Evolutionary conservation across 192 early-diverging fungal species (phyloP).

Genomic region (Dissophora ornata): DNA sequence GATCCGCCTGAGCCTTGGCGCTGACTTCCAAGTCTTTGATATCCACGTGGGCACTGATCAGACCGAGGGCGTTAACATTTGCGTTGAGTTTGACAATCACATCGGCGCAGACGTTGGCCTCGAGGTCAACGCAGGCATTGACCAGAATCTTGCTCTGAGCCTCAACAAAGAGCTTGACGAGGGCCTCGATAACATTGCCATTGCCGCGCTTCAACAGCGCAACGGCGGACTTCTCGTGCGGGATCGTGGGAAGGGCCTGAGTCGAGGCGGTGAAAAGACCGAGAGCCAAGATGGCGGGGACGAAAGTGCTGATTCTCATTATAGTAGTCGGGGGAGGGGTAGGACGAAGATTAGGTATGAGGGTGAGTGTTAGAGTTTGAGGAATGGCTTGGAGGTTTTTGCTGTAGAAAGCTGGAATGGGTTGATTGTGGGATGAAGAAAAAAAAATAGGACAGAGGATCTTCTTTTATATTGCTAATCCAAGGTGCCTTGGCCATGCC

Average conservation of each 20-base stretch:
- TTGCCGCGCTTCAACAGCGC: slow-evolving; percentile 29
- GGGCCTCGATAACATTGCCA: slow-evolving; percentile 3
- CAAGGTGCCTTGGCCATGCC: no score
- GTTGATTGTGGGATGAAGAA: no score
- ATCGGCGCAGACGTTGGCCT: slow-evolving; percentile 26
- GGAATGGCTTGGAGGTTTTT: no score
- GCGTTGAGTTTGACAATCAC: slow-evolving; percentile 25
- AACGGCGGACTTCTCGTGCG: slow-evolving; percentile 14
- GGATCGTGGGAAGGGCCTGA: slow-evolving; percentile 29
- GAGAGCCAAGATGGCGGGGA: slow-evolving; percentile 39
- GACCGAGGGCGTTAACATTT: slow-evolving; percentile 13
- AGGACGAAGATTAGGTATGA: background rate
- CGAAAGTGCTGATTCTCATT: slow-evolving; percentile 37
- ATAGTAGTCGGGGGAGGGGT: background rate
- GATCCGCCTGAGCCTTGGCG: slow-evolving; percentile 29
- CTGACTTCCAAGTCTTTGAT: slow-evolving; percentile 18
- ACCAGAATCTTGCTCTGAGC: slow-evolving; percentile 10
- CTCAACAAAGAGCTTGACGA: slow-evolving; percentile 32
- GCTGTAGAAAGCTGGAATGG: no score
- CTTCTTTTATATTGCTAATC: no score
- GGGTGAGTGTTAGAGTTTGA: background rate
- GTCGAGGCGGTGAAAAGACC: slow-evolving; percentile 36
- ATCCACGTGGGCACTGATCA: slow-evolving; percentile 3
- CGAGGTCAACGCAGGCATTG: slow-evolving; percentile 26
- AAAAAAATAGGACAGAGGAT: no score